Conservation (phyloP, 2,329 filamentous ascomycete species). For the Colletotrichum tropicicola region DNA sequence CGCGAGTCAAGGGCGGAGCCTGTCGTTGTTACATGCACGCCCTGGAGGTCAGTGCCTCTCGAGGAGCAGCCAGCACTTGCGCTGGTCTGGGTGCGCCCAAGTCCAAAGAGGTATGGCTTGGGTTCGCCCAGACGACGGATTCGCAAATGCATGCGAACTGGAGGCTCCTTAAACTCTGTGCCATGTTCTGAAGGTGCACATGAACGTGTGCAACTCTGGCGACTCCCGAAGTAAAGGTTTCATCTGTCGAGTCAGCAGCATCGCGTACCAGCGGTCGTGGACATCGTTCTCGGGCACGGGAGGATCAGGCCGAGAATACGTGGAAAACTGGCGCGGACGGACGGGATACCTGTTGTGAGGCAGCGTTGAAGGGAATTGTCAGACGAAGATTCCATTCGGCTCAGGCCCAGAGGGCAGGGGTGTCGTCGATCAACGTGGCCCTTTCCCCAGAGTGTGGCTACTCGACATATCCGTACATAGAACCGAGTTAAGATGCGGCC, state of each 20-base stretch:
- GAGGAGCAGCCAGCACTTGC: not conserved
- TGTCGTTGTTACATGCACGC: not conserved
- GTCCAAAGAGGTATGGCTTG: not conserved
- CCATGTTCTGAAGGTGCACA: not conserved
- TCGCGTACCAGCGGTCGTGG: not conserved
- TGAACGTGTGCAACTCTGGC: not conserved
- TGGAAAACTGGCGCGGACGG: not conserved
- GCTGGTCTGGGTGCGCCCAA: not conserved
- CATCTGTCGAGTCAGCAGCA: conserved; percentile 1
- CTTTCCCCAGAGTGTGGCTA: conserved; percentile 12
- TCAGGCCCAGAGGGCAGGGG: not conserved
- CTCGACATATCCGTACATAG: not conserved
- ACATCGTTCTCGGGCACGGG: not conserved
- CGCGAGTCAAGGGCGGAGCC: conserved; percentile 19
- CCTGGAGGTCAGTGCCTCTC: not conserved
- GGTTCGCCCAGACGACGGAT: conserved; percentile 2
- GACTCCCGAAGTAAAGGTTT: not conserved
- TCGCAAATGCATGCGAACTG: not conserved
- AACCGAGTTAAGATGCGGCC: not conserved
- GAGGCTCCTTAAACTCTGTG: not conserved
- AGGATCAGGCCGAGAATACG: not conserved
- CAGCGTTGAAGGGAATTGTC: not conserved
- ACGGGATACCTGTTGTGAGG: not conserved
- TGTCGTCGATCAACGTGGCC: conserved; percentile 13
- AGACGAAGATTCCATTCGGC: not conserved